Evolutionary conservation across 805 yeast species (phyloP).

Genomic region (Lipomyces mesembrius): DNA sequence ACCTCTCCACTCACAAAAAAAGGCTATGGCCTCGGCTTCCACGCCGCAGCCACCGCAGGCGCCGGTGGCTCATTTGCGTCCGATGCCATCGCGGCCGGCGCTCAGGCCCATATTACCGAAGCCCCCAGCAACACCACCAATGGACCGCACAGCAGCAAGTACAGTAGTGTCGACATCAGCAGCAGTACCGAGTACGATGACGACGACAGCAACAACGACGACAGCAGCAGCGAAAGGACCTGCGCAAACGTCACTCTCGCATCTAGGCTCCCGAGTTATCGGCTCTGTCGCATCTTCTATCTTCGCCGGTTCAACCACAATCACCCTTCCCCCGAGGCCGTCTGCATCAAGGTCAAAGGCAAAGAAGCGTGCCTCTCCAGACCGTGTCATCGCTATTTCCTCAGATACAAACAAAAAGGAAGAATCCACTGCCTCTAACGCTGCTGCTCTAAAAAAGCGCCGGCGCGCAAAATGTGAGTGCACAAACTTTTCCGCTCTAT

Average conservation of each 20-base stretch:
- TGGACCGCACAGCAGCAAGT: background rate
- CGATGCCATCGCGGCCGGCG: slow-evolving; percentile 28
- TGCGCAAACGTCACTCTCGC: slow-evolving; percentile 12
- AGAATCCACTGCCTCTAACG: background rate
- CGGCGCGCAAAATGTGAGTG: slow-evolving; percentile 36
- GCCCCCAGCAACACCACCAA: slow-evolving; percentile 27
- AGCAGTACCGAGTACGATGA: background rate
- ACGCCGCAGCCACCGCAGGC: slow-evolving; percentile 24
- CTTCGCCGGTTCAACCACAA: slow-evolving; percentile 36
- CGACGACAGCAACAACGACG: slow-evolving; percentile 2
- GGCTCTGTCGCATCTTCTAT: slow-evolving; percentile 38
- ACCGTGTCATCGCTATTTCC: slow-evolving; percentile 22
- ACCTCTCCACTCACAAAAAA: slow-evolving; percentile 1
- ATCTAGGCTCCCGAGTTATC: slow-evolving; percentile 29
- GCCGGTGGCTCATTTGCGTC: slow-evolving; percentile 16
- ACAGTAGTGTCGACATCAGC: background rate
- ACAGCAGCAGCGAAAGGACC: slow-evolving; percentile 3
- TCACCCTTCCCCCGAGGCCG: slow-evolving; percentile 37
- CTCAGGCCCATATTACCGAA: slow-evolving; percentile 34
- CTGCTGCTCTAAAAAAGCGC: slow-evolving; percentile 24
- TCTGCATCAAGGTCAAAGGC: slow-evolving; percentile 36
- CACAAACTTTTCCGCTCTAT: background rate
- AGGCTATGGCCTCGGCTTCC: slow-evolving; percentile 9
- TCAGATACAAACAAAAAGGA: slow-evolving; percentile 13
- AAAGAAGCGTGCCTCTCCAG: slow-evolving; percentile 38